Base-by-base conservation (phyloP, 805 yeast genomes). In the Barnettozyma salicaria region DNA sequence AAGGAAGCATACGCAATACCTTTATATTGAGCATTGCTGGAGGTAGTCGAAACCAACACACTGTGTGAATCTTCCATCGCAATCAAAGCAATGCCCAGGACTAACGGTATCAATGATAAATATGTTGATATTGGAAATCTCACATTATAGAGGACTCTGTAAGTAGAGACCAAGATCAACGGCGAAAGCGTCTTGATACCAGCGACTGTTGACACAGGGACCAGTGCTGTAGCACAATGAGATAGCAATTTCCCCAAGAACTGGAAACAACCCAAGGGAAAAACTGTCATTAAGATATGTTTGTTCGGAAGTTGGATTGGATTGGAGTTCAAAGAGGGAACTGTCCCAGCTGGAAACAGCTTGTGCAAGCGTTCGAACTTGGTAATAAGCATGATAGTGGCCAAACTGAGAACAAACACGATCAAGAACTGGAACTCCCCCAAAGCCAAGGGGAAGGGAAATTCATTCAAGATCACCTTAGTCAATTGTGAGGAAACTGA, bases 141-240 rank as follows among this genome's bases (percentile, higher is more conserved):
- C 11, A 76, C 76, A n/a, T 61, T 59, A 48, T 76, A 76, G 10
- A 64, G 18, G 1, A 70, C 8, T 41, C 78, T 63, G 52, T 80
- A 81, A 3, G 80, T 72, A 0, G 66, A 30, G 1, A 80, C 78
- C 22, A 80, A 71, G 17, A 80, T 58, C 30, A 80, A 56, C 1
- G 88, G 88, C 3, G 82, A 72, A 18, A 80, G 56, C 1, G 86
- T 78, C 58, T 80, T 72, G n/a, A 80, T 68, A 40, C 83, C 77
- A 1, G 85, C 78, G 1, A 79, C 83, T 0, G 87, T 76, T 0
- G 86, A 79, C 11, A 80, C 70, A 0, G 85, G 78, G 6, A 79
- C 78, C 28, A 75, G 49, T 6, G 83, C 72, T 1, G 84, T 78
- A 0, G 87, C 86, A 25, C 72, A 69, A 27, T 80, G 69, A 4